phyloP scores from a whole-genome alignment of 2,329 filamentous ascomycete species.

The Colletotrichum destructivum region DNA sequence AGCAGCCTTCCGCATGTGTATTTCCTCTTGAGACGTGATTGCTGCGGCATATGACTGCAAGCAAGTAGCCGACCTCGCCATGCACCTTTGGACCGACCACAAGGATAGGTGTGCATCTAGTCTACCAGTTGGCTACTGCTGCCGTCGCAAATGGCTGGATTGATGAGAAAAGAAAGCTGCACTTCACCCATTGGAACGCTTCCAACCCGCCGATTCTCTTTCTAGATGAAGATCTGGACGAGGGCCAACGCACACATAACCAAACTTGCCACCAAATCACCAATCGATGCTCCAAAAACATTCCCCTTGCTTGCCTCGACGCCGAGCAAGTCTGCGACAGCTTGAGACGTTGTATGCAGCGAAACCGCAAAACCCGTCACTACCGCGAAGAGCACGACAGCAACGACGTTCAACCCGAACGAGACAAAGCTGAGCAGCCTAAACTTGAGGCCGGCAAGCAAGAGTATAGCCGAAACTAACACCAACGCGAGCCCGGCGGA shows the following conservation, averaged over 20 bases:
- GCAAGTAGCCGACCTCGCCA: too few relatives aligned
- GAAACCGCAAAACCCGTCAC: not conserved
- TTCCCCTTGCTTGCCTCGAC: constrained; percentile 3
- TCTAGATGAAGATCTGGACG: not conserved
- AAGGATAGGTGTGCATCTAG: too few relatives aligned
- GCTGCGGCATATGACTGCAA: too few relatives aligned
- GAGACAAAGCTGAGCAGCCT: constrained; percentile 18
- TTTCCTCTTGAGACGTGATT: too few relatives aligned
- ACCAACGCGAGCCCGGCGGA: not conserved
- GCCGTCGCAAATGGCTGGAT: too few relatives aligned
- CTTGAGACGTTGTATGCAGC: constrained; percentile 8
- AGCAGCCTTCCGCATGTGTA: too few relatives aligned
- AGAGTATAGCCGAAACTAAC: not conserved
- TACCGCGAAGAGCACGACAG: constrained; percentile 3
- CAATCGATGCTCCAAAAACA: not conserved
- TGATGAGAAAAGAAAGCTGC: not conserved
- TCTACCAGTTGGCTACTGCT: too few relatives aligned
- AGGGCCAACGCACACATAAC: not conserved
- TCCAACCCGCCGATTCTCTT: not conserved
- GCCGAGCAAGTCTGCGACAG: not conserved
- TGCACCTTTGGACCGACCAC: too few relatives aligned
- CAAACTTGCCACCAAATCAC: not conserved
- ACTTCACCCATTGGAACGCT: not conserved
- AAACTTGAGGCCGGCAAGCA: constrained; percentile 14
- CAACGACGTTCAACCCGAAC: not conserved